A percentile compares a stretch with the other conserved stretches of the same genome.
Evolutionary conservation across 371 early-diverging fungal species (phyloP).

Genomic region (Dinochytrium kinnereticum): DNA sequence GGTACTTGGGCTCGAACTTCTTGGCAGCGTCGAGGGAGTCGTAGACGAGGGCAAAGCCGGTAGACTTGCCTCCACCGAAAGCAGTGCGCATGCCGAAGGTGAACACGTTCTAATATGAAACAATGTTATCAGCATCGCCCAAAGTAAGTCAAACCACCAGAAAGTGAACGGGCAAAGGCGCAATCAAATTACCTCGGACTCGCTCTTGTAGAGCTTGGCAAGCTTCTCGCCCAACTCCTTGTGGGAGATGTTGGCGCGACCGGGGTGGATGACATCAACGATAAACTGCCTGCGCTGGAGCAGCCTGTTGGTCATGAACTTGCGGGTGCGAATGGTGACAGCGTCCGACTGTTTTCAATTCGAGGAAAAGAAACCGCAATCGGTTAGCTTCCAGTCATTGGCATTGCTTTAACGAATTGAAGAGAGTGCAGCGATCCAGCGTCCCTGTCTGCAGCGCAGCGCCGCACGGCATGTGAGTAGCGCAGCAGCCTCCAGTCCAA

Average conservation of each 20-base stretch:
- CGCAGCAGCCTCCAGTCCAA: too few relatives aligned
- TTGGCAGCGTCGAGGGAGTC: constrained; percentile 93
- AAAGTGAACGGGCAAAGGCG: not conserved
- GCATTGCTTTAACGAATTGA: too few relatives aligned
- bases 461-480: too few relatives aligned
- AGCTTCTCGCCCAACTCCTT: constrained; percentile 94
- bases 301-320: constrained; percentile 98
- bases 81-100: constrained; percentile 95
- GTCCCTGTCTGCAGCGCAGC: too few relatives aligned
- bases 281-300: constrained; percentile 98
- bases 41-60: constrained; percentile 98
- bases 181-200: constrained; percentile 69
- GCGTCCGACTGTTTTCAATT: constrained; percentile 43
- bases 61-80: constrained; percentile 98
- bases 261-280: constrained; percentile 96
- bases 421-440: not conserved
- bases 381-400: not conserved
- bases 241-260: constrained; percentile 90
- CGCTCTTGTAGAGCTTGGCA: constrained; percentile 95
- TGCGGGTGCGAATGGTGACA: constrained; percentile 97
- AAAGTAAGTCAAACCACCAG: not conserved
- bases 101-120: constrained; percentile 63
- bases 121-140: not conserved
- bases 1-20: constrained; percentile 99
- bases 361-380: not conserved